Conservation (phyloP, 306 rosid species). For the Pueraria montana region DNA sequence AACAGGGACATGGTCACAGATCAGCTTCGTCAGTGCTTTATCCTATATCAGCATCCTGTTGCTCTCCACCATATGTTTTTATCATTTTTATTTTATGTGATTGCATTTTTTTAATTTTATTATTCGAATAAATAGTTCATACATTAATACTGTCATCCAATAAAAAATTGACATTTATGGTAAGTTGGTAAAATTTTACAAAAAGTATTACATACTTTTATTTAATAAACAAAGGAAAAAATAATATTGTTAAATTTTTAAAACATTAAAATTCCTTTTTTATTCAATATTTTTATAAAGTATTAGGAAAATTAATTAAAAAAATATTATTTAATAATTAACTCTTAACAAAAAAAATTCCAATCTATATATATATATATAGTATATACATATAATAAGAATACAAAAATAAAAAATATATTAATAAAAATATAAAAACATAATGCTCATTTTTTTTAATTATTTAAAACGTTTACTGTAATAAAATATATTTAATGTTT, state of each 20-base stretch:
- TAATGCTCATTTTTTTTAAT: not conserved
- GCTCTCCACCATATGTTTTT: conserved; percentile 48
- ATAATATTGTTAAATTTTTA: not conserved
- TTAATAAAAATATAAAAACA: no score
- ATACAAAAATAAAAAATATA: not conserved
- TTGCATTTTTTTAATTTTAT: not conserved
- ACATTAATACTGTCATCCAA: no score
- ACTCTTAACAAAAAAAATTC: not conserved
- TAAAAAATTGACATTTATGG: no score
- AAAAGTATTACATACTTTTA: not conserved
- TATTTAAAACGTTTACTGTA: not conserved
- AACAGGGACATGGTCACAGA: not conserved
- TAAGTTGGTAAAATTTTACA: not conserved
- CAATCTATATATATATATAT: not conserved
- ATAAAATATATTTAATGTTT: not conserved
- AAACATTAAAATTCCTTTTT: not conserved
- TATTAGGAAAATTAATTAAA: not conserved
- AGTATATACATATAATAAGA: not conserved
- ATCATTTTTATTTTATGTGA: conserved; percentile 38
- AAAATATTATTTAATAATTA: not conserved
- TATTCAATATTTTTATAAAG: not conserved
- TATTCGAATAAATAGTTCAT: no score
- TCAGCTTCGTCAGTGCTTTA: conserved; percentile 6
- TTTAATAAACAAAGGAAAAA: not conserved
- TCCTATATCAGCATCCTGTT: conserved; percentile 26